A percentile compares a stretch with the other conserved stretches of the same genome.
These are phyloP conservation scores for Pueraria montana DNA, from an alignment of 306 rosid genomes.

Conservation along the genomic window DNA sequence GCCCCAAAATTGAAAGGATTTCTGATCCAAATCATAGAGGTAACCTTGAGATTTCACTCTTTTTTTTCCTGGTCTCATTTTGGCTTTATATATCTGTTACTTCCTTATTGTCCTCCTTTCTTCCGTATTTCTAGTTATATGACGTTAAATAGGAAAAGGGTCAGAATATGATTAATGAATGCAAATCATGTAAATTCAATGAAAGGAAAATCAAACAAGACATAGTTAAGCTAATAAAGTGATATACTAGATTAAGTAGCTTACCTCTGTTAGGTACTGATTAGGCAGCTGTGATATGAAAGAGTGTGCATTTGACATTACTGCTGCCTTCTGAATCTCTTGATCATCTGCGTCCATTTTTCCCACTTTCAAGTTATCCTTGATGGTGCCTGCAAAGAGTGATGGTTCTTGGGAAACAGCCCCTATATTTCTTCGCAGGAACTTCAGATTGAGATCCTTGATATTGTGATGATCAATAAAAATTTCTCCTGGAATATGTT, in stretches of 20 bases:
- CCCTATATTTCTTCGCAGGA: conserved; percentile 77
- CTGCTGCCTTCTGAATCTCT: conserved; percentile 69
- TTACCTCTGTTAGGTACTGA: conserved; percentile 81
- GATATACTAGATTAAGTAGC: conserved; percentile 40
- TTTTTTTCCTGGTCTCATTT: neutral
- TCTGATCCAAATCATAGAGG: neutral
- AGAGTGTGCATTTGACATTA: conserved; percentile 82
- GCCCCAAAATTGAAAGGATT: neutral
- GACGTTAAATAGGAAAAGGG: conserved; percentile 5
- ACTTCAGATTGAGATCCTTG: conserved; percentile 79
- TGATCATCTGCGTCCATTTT: conserved; percentile 76
- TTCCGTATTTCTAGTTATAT: neutral
- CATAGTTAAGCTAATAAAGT: neutral
- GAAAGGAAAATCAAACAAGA: conserved; percentile 18
- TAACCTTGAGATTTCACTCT: neutral
- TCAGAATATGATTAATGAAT: conserved; percentile 33
- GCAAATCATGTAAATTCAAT: neutral
- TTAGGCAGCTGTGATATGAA: conserved; percentile 83
- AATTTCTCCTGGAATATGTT: conserved; percentile 67
- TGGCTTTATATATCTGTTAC: neutral
- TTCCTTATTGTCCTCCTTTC: conserved; percentile 4
- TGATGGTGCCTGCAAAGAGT: conserved; percentile 77
- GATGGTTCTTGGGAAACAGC: conserved; percentile 88
- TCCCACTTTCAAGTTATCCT: conserved; percentile 81
- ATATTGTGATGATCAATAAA: conserved; percentile 71